phyloP scores from a whole-genome alignment of 2,329 filamentous ascomycete genomes.

The Neonectria faginata region DNA sequence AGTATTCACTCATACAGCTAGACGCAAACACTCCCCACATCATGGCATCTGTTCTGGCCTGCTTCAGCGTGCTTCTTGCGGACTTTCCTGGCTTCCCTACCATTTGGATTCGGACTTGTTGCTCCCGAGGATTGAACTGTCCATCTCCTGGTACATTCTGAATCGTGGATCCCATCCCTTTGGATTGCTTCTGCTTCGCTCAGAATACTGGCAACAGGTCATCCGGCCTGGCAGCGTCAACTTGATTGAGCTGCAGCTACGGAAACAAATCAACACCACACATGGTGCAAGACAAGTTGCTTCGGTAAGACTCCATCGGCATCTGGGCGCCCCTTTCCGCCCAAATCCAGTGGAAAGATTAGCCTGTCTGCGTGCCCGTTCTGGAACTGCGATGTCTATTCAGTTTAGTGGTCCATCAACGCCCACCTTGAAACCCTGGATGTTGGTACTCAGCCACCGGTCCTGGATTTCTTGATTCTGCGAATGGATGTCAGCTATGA shows the following conservation, averaged over 20 bases:
- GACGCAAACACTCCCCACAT: constrained; percentile 21
- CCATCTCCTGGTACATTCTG: constrained; percentile 24
- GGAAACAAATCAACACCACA: constrained; percentile 9
- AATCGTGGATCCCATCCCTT: constrained; percentile 22
- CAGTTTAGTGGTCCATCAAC: constrained; percentile 9
- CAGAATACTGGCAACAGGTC: constrained; percentile 19
- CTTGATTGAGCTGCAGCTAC: constrained; percentile 15
- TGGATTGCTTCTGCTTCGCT: constrained; percentile 25
- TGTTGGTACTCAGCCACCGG: constrained; percentile 4
- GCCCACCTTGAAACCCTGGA: constrained; percentile 1
- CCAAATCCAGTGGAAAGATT: constrained; percentile 4
- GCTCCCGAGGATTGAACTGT: constrained; percentile 35
- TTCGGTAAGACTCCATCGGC: constrained; percentile 16
- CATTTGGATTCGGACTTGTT: constrained; percentile 28
- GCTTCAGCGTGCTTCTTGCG: constrained; percentile 14
- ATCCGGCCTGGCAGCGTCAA: constrained; percentile 10
- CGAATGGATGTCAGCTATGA: constrained; percentile 6
- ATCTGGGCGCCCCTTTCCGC: constrained; percentile 3
- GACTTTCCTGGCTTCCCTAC: constrained; percentile 10
- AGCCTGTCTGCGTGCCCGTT: constrained; percentile 3
- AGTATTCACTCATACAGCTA: constrained; percentile 45
- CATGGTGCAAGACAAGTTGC: constrained; percentile 5
- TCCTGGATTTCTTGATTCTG: constrained; percentile 2
- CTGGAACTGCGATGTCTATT: constrained; percentile 3
- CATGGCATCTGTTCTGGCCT: constrained; percentile 24